phyloP scores from a whole-genome alignment of 148 eudicot genomes.

The Linanthus parryae region DNA sequence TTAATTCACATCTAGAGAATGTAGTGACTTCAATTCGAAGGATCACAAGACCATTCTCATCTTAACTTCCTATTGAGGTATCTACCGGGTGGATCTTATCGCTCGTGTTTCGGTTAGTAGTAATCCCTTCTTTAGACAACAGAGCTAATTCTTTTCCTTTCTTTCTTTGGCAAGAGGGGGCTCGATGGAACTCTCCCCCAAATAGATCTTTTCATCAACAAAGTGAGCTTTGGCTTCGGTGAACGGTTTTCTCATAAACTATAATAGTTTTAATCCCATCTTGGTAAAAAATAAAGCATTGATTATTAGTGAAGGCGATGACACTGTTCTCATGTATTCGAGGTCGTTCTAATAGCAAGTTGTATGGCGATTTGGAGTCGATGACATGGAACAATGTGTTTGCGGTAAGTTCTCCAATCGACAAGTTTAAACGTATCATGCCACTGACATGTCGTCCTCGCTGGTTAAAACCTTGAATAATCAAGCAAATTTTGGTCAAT shows the following conservation, averaged over 20 bases:
- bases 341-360: background rate
- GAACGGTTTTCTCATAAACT: background rate
- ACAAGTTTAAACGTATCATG: background rate
- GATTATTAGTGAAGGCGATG: background rate
- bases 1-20: no score
- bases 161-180: background rate
- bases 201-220: background rate
- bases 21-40: no score
- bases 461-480: no score
- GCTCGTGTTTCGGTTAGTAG: no score
- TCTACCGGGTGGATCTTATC: no score
- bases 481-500: background rate
- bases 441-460: background rate
- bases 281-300: background rate
- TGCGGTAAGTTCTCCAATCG: background rate
- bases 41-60: no score
- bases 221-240: background rate
- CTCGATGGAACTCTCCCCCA: background rate
- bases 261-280: background rate
- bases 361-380: no score
- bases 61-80: no score
- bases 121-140: background rate
- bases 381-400: background rate
- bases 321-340: background rate
- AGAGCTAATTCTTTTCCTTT: background rate